These are phyloP conservation scores for Pseudonectria foliicola DNA, from an alignment of 2,329 filamentous ascomycete genomes.

Conservation along the genomic window DNA sequence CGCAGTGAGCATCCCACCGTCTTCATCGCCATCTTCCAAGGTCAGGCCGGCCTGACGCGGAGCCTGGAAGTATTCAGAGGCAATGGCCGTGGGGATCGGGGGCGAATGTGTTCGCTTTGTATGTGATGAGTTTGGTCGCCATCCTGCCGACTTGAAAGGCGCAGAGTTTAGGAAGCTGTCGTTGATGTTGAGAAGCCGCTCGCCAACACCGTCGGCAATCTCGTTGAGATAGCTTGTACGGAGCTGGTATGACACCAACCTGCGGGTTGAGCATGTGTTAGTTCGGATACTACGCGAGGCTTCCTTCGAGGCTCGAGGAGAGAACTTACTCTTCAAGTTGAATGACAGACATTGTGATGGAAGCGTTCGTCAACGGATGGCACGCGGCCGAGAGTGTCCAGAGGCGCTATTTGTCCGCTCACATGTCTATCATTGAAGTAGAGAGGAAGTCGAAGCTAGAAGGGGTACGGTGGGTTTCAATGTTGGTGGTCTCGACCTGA, in stretches of 20 bases:
- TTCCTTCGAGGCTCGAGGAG: neutral
- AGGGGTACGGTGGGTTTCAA: too few relatives aligned
- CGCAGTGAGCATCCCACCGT: conserved; percentile 64
- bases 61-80: conserved; percentile 76
- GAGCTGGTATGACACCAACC: conserved; percentile 75
- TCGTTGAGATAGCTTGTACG: conserved; percentile 73
- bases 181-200: conserved; percentile 76
- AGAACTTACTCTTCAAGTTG: conserved; percentile 31
- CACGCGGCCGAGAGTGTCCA: conserved; percentile 1
- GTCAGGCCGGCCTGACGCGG: conserved; percentile 56
- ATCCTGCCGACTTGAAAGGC: conserved; percentile 76
- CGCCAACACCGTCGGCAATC: conserved; percentile 76
- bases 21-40: conserved; percentile 64
- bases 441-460: too few relatives aligned
- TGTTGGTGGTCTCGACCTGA: too few relatives aligned
- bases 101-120: conserved; percentile 81
- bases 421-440: conserved; percentile 12
- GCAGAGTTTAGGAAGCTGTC: conserved; percentile 71
- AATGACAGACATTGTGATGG: conserved; percentile 29
- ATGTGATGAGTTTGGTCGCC: conserved; percentile 65
- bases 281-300: conserved; percentile 1
- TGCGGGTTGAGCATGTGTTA: conserved; percentile 27
- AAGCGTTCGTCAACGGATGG: conserved; percentile 3
- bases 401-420: conserved; percentile 4
- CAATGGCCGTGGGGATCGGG: conserved; percentile 74